A percentile compares a stretch with the other conserved stretches of the same genome.
Conservation (phyloP, 495 filamentous ascomycete species). For the Chlorociboria aeruginascens region DNA sequence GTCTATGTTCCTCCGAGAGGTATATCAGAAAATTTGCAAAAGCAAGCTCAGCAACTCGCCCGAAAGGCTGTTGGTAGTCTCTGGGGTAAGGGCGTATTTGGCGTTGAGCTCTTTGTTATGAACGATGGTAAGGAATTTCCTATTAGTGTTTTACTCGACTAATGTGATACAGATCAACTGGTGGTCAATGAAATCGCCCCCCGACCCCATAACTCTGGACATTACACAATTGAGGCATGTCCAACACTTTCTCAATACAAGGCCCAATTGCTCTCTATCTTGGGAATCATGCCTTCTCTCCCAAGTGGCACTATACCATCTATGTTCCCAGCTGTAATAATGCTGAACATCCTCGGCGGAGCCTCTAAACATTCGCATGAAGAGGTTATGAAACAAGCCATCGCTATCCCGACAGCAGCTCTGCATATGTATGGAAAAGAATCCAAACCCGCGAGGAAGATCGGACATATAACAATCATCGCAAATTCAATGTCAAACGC, state of each 20-base stretch:
- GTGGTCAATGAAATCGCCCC: constrained; percentile 90
- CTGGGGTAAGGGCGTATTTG: constrained; percentile 85
- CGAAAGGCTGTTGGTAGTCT: constrained; percentile 67
- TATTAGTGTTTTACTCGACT: constrained; percentile 31
- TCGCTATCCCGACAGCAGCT: constrained; percentile 45
- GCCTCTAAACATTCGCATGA: constrained; percentile 56
- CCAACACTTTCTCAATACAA: constrained; percentile 78
- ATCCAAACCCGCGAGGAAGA: constrained; percentile 78
- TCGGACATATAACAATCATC: constrained; percentile 82
- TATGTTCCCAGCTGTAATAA: constrained; percentile 55
- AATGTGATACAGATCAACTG: constrained; percentile 23
- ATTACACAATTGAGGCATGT: constrained; percentile 94
- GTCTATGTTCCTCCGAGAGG: constrained; percentile 75
- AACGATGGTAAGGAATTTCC: constrained; percentile 44
- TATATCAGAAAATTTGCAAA: constrained; percentile 46
- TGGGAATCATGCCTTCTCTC: constrained; percentile 53
- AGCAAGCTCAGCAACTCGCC: constrained; percentile 64
- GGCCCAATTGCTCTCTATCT: constrained; percentile 76
- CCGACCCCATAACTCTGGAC: constrained; percentile 90
- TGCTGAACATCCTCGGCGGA: constrained; percentile 95
- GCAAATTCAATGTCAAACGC: constrained; percentile 55
- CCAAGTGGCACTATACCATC: constrained; percentile 47
- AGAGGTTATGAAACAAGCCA: constrained; percentile 48
- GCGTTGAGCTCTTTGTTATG: constrained; percentile 94
- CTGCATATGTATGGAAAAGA: constrained; percentile 92